phyloP scores from a whole-genome alignment of 192 early-diverging fungal genomes.

The Funneliformis mosseae region DNA sequence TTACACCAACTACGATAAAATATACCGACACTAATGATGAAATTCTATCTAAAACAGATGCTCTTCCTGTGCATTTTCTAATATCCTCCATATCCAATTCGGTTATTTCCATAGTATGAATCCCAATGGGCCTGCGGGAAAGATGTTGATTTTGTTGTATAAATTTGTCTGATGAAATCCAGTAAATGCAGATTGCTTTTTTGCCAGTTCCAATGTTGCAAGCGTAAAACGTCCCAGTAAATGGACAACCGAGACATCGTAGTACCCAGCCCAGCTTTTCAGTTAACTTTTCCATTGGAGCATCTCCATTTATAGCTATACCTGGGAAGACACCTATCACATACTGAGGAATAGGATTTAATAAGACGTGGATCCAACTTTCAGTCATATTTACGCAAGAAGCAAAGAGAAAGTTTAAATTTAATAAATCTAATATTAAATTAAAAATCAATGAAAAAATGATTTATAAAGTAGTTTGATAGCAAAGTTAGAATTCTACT shows the following conservation, averaged over 20 bases:
- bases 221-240: not conserved
- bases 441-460: no score
- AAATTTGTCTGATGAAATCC: not conserved
- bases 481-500: no score
- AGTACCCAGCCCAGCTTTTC: not conserved
- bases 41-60: slow-evolving; percentile 12
- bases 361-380: no score
- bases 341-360: no score
- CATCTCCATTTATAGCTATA: no score
- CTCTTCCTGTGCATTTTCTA: not conserved
- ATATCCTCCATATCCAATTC: no score
- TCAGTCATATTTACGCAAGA: no score
- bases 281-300: not conserved
- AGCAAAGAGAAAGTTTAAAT: no score
- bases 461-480: no score
- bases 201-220: not conserved
- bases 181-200: not conserved
- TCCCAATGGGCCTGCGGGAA: not conserved
- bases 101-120: no score
- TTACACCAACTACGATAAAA: not conserved
- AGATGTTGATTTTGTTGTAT: not conserved
- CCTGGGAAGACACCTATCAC: no score
- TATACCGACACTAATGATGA: slow-evolving; percentile 7
- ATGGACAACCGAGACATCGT: not conserved
- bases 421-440: no score